Conservation (phyloP, 2,329 filamentous ascomycete genomes). For the Ophiostoma sp. region DNA sequence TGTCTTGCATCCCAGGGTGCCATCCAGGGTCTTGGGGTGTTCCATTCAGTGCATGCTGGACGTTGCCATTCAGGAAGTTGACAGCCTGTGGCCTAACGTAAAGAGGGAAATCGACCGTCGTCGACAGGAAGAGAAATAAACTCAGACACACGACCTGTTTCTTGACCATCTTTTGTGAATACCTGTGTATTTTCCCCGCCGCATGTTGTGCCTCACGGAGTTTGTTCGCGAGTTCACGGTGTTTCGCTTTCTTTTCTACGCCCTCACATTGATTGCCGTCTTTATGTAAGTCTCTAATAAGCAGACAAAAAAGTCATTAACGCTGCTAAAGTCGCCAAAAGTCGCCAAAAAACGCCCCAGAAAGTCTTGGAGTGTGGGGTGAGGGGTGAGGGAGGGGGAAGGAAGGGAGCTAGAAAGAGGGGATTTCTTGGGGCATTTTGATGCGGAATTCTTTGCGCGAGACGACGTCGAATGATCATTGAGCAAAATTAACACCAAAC, state of each 20-base stretch:
- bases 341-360: background rate
- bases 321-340: background rate
- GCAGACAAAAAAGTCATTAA: background rate
- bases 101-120: background rate
- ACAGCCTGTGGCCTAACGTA: background rate
- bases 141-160: background rate
- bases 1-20: background rate
- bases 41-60: background rate
- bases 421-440: background rate
- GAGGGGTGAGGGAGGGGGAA: background rate
- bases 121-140: background rate
- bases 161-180: background rate
- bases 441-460: background rate
- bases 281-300: conserved; percentile 14
- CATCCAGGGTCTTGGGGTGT: background rate
- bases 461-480: background rate
- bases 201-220: background rate
- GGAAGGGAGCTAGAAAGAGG: background rate
- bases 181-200: background rate
- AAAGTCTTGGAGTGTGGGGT: background rate
- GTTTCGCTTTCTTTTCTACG: background rate
- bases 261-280: background rate
- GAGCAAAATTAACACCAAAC: background rate
- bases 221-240: background rate
- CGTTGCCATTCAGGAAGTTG: background rate